Conservation (phyloP, 345 rosid genomes). For the Moricandia moricandioides region DNA sequence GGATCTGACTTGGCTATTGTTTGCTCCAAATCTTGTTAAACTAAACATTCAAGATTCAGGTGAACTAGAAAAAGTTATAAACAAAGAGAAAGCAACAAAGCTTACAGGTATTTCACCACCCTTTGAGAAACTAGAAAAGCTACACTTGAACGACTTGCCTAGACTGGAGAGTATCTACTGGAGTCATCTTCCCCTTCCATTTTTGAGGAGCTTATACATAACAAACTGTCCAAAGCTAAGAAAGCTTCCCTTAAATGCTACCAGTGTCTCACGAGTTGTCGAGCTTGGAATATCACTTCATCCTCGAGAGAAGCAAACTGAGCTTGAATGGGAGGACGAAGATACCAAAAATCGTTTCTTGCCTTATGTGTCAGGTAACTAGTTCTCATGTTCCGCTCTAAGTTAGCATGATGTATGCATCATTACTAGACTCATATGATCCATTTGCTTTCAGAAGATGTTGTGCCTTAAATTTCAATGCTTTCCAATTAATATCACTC, state of each 20-base stretch:
- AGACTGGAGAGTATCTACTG: neutral
- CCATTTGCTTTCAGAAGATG: neutral
- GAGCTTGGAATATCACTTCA: accelerated
- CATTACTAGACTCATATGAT: neutral
- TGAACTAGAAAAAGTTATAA: neutral
- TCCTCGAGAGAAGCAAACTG: neutral
- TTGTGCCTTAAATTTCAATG: neutral
- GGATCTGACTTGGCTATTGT: conserved; percentile 25
- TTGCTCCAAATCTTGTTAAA: neutral
- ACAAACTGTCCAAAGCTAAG: neutral
- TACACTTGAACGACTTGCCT: accelerated
- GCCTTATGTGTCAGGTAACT: neutral
- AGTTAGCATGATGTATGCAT: neutral
- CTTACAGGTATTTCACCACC: too few species aligned
- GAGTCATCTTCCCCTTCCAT: neutral
- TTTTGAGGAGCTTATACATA: neutral
- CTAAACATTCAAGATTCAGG: neutral
- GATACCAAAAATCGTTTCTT: conserved; percentile 2
- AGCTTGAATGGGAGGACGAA: neutral
- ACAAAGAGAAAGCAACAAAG: neutral
- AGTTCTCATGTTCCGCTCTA: neutral
- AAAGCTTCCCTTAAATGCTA: conserved; percentile 3
- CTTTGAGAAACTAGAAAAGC: neutral
- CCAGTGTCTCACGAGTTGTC: neutral
- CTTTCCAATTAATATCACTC: neutral